Base-by-base conservation (phyloP, 169 alveolate genomes). In the Neospora caninum region DNA sequence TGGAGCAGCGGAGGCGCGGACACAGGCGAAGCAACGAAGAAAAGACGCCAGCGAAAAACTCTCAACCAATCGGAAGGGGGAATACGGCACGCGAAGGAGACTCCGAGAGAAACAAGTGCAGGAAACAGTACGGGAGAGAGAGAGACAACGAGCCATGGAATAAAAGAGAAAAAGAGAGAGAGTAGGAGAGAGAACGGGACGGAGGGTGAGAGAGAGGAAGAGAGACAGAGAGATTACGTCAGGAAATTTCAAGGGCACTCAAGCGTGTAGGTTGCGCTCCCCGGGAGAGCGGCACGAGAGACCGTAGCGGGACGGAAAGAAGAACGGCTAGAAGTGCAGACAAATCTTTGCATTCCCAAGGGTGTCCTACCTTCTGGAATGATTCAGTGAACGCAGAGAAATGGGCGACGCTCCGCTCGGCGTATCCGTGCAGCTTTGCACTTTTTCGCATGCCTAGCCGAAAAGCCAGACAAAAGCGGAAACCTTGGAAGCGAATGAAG, bases 401-500 rank as follows among this genome's bases (percentile, higher is more conserved):
- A 36, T 9, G 39, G 42, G 41, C 38, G 67, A 82, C 64, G 89
- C 89, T 82, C 67, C 64, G 53, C 89, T 39, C 89, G 38, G 89
- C 89, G 53, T 42, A 42, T 22, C 41, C 89, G 36, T 82, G 89
- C 53, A 82, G 36, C 25, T 82, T 82, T 27, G 38, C 18, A 31
- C 89, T 41, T 31, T 82, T 38, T 49, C 29, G 18, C 69, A 82
- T 38, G n/a, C 89, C 89, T 82, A 49, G 58, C 58, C 6, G 41
- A 69, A n/a, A n/a, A 25, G 41, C 41, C 38, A n/a, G 41, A 25
- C n/a, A n/a, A 69, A 25, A 25, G 29, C 9, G 80, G 41, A 69
- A 9, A 69, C 58, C 22, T 13, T 49, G 22, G 58, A 49, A 13
- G 13, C 58, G 58, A 49, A 49, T 49, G 58, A 49, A 49, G 58